These are phyloP conservation scores for Trichodelitschia bisporula DNA, from an alignment of 495 filamentous ascomycete genomes.

Conservation along the genomic window DNA sequence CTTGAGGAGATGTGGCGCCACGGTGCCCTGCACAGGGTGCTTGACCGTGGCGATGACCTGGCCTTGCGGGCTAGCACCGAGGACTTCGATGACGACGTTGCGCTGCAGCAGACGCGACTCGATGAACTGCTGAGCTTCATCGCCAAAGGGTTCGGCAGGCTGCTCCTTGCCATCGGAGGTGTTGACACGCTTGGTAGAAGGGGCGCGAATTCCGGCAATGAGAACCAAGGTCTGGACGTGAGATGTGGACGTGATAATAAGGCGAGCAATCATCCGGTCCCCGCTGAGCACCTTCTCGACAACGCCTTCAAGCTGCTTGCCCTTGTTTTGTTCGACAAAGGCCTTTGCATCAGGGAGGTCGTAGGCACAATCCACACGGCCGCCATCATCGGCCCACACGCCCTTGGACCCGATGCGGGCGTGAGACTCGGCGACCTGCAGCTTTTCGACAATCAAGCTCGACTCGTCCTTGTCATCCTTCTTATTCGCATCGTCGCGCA, in stretches of 20 bases:
- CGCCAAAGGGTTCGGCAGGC: conserved; percentile 65
- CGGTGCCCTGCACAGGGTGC: conserved; percentile 64
- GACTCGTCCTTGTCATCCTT: conserved; percentile 64
- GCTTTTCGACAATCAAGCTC: conserved; percentile 40
- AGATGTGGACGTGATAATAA: conserved; percentile 47
- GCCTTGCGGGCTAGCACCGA: conserved; percentile 68
- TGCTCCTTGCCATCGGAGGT: conserved; percentile 51
- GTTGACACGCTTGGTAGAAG: conserved; percentile 58
- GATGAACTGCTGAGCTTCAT: conserved; percentile 65
- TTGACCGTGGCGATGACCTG: conserved; percentile 59
- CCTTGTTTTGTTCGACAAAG: conserved; percentile 56
- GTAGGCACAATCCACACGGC: conserved; percentile 47
- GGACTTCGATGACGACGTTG: conserved; percentile 49
- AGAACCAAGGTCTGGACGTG: conserved; percentile 69
- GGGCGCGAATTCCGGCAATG: conserved; percentile 73
- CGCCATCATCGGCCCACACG: conserved; percentile 35
- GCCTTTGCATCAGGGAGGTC: conserved; percentile 47
- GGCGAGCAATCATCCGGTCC: conserved; percentile 66
- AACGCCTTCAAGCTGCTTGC: conserved; percentile 44
- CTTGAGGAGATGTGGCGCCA: conserved; percentile 67
- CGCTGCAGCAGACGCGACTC: conserved; percentile 69
- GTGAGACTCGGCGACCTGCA: conserved; percentile 53
- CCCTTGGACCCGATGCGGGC: conserved; percentile 59
- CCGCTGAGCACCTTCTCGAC: conserved; percentile 79
- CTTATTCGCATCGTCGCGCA: conserved; percentile 75